Percentiles rank a stretch among this genome's conserved stretches.
Evolutionary conservation across 2,329 filamentous ascomycete species (phyloP).

Genomic region (Cercospora sp.): DNA sequence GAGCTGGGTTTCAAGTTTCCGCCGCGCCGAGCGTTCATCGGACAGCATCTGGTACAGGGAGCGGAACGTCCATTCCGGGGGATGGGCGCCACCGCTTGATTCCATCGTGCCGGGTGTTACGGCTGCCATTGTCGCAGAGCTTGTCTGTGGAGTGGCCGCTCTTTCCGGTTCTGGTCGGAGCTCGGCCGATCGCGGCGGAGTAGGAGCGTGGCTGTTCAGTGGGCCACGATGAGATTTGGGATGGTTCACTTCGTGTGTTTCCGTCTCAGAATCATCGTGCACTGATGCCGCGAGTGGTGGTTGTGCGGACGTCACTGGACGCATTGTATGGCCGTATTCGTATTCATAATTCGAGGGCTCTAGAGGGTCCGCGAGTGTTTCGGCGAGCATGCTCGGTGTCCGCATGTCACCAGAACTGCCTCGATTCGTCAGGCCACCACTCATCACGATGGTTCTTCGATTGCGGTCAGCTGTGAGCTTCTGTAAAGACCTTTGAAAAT

Average conservation of each 20-base stretch:
- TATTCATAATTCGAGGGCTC: slow-evolving; percentile 28
- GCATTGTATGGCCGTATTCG: slow-evolving; percentile 26
- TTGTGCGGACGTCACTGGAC: slow-evolving; percentile 29
- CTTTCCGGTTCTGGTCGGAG: neutral
- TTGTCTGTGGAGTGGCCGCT: slow-evolving; percentile 6
- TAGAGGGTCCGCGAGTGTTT: slow-evolving; percentile 31
- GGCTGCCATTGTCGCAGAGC: slow-evolving; percentile 18
- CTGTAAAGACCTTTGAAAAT: slow-evolving; percentile 38
- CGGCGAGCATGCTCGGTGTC: slow-evolving; percentile 39
- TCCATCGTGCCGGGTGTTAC: slow-evolving; percentile 7
- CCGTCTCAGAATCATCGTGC: neutral
- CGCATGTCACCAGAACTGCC: slow-evolving; percentile 26
- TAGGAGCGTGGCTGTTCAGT: slow-evolving; percentile 12
- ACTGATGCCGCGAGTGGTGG: slow-evolving; percentile 24
- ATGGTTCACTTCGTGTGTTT: neutral
- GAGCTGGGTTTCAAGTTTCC: slow-evolving; percentile 38
- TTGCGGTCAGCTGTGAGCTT: slow-evolving; percentile 37
- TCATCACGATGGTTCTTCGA: slow-evolving; percentile 35
- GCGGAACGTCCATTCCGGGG: slow-evolving; percentile 34
- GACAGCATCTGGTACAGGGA: slow-evolving; percentile 42
- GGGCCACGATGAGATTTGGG: neutral
- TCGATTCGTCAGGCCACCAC: slow-evolving; percentile 22
- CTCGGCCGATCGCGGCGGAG: slow-evolving; percentile 2
- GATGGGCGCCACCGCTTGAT: neutral
- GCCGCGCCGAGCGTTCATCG: slow-evolving; percentile 40